A percentile compares a stretch with the other conserved stretches of the same genome.
These are phyloP conservation scores for Nicotiana noctiflora DNA, from an alignment of 257 asterid species.

Conservation along the genomic window DNA sequence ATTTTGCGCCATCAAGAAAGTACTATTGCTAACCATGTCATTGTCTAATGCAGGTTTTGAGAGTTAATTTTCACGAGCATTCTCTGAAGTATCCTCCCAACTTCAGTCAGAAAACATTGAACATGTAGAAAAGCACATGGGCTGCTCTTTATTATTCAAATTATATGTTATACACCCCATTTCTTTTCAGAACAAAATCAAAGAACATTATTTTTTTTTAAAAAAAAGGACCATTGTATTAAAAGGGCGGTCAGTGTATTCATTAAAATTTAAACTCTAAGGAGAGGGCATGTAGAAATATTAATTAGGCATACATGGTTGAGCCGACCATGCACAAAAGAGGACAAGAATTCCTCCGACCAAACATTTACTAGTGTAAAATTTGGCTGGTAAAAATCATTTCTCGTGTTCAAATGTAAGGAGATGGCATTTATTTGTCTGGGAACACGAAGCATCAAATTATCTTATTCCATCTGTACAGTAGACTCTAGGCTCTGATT, in stretches of 20 bases:
- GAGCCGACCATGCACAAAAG: not conserved
- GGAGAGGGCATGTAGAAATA: not conserved
- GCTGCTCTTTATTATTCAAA: not conserved
- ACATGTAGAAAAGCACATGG: constrained; percentile 8
- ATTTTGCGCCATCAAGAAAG: not conserved
- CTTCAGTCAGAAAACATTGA: not conserved
- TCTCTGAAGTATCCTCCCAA: constrained; percentile 5
- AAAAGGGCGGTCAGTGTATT: not conserved
- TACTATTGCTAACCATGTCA: not conserved
- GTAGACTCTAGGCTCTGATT: not conserved
- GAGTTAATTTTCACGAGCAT: not conserved
- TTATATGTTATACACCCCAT: not conserved
- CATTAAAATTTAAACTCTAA: not conserved
- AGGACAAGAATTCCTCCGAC: not conserved
- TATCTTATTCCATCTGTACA: not conserved
- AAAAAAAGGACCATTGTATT: not conserved
- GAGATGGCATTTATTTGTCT: not conserved
- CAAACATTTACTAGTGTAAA: not conserved
- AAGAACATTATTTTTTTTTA: not conserved
- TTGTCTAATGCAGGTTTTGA: not conserved
- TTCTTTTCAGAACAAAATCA: not conserved
- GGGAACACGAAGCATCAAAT: not conserved
- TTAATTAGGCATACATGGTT: not conserved
- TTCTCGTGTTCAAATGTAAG: not conserved
- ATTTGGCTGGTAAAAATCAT: not conserved